These are phyloP conservation scores for Rhodosorus marinus DNA, from an alignment of 23 red algal genomes.

Conservation along the genomic window DNA sequence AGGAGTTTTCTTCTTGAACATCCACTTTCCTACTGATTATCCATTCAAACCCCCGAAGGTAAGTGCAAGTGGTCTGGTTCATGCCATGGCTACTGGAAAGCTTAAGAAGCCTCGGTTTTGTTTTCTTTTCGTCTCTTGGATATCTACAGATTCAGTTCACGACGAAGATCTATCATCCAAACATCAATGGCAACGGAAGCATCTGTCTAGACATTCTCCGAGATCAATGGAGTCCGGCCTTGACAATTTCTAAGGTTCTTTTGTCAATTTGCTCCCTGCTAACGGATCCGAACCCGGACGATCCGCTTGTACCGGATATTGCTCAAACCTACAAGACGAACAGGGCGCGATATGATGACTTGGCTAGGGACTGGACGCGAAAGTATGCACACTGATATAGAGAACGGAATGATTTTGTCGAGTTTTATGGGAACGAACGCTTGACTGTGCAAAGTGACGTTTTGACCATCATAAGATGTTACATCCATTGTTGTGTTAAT, in stretches of 20 bases:
- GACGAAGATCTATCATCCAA: constrained; percentile 95
- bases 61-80: neutral
- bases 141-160: constrained; percentile 47
- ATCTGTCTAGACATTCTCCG: constrained; percentile 96
- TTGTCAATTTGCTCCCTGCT: constrained; percentile 94
- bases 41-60: constrained; percentile 97
- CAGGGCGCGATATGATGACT: constrained; percentile 78
- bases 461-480: no score
- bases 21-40: constrained; percentile 99
- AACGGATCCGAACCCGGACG: constrained; percentile 97
- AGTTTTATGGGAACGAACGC: no score
- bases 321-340: constrained; percentile 99
- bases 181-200: constrained; percentile 96
- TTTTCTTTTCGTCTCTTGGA: neutral
- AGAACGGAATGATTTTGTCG: neutral
- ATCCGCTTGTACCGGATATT: constrained; percentile 96
- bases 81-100: neutral
- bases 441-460: no score
- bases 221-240: constrained; percentile 91
- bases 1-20: constrained; percentile 90
- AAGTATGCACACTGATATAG: constrained; percentile 50
- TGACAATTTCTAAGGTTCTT: constrained; percentile 95
- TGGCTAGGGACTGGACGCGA: constrained; percentile 94
- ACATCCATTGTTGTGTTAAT: no score
- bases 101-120: neutral